A percentile compares a stretch with the other conserved stretches of the same genome.
These are phyloP conservation scores for Eimeria necatrix DNA, from an alignment of 169 alveolate genomes.

Conservation along the genomic window DNA sequence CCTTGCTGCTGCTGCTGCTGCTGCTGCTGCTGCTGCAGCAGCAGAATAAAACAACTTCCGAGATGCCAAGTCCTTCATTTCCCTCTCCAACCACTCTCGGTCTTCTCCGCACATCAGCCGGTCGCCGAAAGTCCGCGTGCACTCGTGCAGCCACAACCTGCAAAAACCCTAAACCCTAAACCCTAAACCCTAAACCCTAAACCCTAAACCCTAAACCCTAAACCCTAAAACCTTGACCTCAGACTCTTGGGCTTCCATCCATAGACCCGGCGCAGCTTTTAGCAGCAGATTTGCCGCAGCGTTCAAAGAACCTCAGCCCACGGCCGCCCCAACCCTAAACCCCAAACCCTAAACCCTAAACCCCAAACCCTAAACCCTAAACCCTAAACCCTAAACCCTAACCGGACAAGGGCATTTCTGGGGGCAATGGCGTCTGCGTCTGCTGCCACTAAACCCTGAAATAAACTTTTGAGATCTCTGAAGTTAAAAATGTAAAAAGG, in stretches of 20 bases:
- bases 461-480: conserved; percentile 95
- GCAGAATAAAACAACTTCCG: conserved; percentile 14
- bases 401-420: conserved; percentile 37
- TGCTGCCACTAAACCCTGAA: conserved; percentile 91
- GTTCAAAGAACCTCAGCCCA: too few relatives aligned
- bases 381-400: conserved; percentile 85
- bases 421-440: conserved; percentile 30
- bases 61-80: not conserved
- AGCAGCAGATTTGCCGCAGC: too few relatives aligned
- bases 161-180: conserved; percentile 27
- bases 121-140: conserved; percentile 96
- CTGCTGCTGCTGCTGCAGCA: not conserved
- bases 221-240: not conserved
- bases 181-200: conserved; percentile 31
- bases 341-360: conserved; percentile 20
- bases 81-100: conserved; percentile 88
- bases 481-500: conserved; percentile 97
- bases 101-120: conserved; percentile 93
- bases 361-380: conserved; percentile 10
- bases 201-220: conserved; percentile 23
- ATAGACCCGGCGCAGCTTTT: not conserved
- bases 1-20: not conserved
- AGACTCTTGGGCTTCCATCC: not conserved
- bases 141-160: conserved; percentile 97
- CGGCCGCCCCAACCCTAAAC: not conserved